Evolutionary conservation across 2,329 filamentous ascomycete species (phyloP).

Genomic region (Bimuria novae-zelandiae): DNA sequence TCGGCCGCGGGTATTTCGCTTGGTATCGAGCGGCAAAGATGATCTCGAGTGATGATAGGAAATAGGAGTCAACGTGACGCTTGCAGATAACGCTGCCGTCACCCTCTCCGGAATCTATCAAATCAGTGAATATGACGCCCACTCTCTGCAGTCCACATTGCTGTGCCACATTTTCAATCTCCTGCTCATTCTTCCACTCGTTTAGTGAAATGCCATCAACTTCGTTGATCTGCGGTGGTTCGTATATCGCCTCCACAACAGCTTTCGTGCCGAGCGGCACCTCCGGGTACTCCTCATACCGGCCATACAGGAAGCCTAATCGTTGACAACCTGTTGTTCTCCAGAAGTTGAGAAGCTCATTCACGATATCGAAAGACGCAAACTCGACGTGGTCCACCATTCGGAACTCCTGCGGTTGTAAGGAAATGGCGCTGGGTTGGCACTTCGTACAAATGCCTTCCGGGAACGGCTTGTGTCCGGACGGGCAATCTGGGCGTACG

Average conservation of each 20-base stretch:
- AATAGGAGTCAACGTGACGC: slow-evolving; percentile 93
- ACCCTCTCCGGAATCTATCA: slow-evolving; percentile 77
- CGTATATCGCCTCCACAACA: slow-evolving; percentile 95
- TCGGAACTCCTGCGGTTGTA: slow-evolving; percentile 90
- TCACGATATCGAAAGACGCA: slow-evolving; percentile 79
- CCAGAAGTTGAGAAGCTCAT: slow-evolving; percentile 92
- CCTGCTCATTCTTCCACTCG: slow-evolving; percentile 82
- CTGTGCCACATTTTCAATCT: slow-evolving; percentile 78
- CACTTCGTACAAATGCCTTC: slow-evolving; percentile 98
- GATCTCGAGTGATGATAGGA: slow-evolving; percentile 88
- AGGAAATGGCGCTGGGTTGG: slow-evolving; percentile 92
- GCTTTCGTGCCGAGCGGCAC: slow-evolving; percentile 94
- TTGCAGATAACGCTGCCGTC: slow-evolving; percentile 93
- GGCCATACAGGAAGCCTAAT: slow-evolving; percentile 87
- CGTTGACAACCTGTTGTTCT: slow-evolving; percentile 81
- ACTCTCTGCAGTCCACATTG: slow-evolving; percentile 86
- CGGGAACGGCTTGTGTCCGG: slow-evolving; percentile 90
- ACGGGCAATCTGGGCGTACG: slow-evolving; percentile 86
- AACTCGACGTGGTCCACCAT: slow-evolving; percentile 99
- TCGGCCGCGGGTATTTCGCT: slow-evolving; percentile 83
- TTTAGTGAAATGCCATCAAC: slow-evolving; percentile 83
- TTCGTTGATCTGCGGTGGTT: slow-evolving; percentile 89
- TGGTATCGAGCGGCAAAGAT: slow-evolving; percentile 87
- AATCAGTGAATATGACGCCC: slow-evolving; percentile 92
- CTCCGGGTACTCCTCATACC: slow-evolving; percentile 87